phyloP scores from a whole-genome alignment of 2,329 filamentous ascomycete genomes.

The Fusarium keratoplasticum region DNA sequence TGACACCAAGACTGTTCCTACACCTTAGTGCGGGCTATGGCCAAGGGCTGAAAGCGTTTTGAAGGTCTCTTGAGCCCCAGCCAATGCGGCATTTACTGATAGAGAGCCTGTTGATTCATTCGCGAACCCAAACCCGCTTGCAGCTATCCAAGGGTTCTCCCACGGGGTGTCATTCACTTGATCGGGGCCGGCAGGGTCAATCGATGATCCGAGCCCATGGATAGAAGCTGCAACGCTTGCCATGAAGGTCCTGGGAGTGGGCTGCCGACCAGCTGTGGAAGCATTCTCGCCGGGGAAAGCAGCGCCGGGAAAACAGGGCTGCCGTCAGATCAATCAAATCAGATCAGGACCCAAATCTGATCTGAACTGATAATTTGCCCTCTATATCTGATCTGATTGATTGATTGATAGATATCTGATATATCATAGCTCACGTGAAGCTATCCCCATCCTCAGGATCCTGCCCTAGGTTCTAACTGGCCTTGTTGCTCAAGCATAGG shows the following conservation, averaged over 20 bases:
- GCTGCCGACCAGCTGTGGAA: neutral
- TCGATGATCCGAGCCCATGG: neutral
- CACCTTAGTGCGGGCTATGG: neutral
- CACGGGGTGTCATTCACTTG: neutral
- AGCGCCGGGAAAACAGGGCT: neutral
- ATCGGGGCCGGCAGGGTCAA: neutral
- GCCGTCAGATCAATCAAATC: no score
- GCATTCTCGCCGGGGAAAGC: neutral
- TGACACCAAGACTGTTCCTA: neutral
- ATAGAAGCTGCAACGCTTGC: neutral
- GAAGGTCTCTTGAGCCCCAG: neutral
- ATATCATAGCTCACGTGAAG: no score
- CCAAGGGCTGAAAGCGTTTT: neutral
- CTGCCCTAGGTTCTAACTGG: no score
- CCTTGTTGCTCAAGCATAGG: no score
- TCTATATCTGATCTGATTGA: no score
- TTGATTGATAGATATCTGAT: no score
- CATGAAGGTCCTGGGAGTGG: neutral
- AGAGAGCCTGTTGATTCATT: neutral
- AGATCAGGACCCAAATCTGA: no score
- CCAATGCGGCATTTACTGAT: neutral
- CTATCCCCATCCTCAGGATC: no score
- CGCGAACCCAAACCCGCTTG: neutral
- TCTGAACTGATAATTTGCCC: no score
- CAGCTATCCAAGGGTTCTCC: neutral